These are phyloP conservation scores for Hymenoscyphus occultus DNA, from an alignment of 2,329 filamentous ascomycete genomes.

Conservation along the genomic window DNA sequence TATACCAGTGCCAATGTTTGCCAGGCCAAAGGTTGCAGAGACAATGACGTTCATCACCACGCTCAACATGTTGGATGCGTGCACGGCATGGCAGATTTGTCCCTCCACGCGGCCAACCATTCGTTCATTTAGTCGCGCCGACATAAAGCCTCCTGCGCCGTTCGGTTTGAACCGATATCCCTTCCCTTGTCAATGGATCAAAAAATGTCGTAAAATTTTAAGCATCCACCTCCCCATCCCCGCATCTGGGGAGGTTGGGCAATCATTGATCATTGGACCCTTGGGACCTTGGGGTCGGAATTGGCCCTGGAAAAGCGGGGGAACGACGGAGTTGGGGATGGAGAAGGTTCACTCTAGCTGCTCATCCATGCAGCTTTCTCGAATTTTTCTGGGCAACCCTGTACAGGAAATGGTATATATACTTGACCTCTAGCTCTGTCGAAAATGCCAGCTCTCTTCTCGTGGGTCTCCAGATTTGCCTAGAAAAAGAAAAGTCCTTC, in stretches of 20 bases:
- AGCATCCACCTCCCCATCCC: neutral
- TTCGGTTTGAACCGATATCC: neutral
- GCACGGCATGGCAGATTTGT: neutral
- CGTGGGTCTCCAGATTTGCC: neutral
- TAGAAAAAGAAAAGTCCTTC: neutral
- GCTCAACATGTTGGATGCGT: neutral
- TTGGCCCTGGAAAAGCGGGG: neutral
- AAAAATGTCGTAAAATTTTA: neutral
- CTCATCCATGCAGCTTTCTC: neutral
- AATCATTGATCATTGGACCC: too few species aligned
- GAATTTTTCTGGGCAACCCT: neutral
- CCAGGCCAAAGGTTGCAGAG: neutral
- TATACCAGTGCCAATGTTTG: neutral
- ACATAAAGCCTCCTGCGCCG: neutral
- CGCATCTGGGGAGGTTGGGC: neutral
- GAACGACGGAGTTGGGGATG: neutral
- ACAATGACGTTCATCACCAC: too few species aligned
- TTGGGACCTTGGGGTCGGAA: neutral
- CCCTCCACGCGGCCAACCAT: neutral
- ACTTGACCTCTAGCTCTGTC: neutral
- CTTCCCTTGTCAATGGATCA: neutral
- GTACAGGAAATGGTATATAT: neutral
- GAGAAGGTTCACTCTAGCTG: neutral
- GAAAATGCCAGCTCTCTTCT: neutral
- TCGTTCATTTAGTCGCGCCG: conserved; percentile 2